Evolutionary conservation across 495 filamentous ascomycete species (phyloP), one percentile per base, ranked within the genome.

Genomic region (Neurospora sp.): DNA sequence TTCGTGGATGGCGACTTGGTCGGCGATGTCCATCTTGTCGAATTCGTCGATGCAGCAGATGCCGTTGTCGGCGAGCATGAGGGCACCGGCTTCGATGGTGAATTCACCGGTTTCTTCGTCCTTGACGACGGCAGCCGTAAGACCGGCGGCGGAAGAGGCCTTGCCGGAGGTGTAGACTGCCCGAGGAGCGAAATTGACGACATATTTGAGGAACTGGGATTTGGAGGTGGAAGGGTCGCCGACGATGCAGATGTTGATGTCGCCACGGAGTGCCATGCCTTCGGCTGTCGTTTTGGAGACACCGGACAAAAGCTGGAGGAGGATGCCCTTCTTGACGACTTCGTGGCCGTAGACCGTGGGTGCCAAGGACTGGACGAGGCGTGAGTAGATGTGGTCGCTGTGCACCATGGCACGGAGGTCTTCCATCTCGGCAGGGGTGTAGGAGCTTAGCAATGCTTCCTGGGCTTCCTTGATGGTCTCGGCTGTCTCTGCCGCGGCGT

Each of bases 41-140:
- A 99, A 99, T 77, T 99, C 96, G 80, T 99, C 96, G 79, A 99
- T 99, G 73, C 93, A 93, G 82, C 96, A 99, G 80, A 98, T 95
- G 74, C 96, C 96, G 78, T 92, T 97, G 83, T 96, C 95, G 38
- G 96, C 96, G 39, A 99, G 86, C 96, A 99, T 99, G 70, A 99
- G 88, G 41, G 96, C 96, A 84, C 96, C 96, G 7, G 96, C 96
- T 83, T 99, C 96, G 74, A 99, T 99, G 39, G 96, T 99, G 82
- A 97, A 97, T 76, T 99, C 96, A 69, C 96, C 96, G 14, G 96
- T 98, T 80, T 99, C 96, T 74, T 97, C 93, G 79, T 99, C 96
- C 78, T 98, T 98, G 68, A 98, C 92, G 3, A 99, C 96, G 0
- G 96, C 95, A 14, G 96, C 96, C 3, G 96, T 99, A 72, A 99